Conservation (phyloP, 1,139 yeast genomes). For the Sugiyamaella japonica region DNA sequence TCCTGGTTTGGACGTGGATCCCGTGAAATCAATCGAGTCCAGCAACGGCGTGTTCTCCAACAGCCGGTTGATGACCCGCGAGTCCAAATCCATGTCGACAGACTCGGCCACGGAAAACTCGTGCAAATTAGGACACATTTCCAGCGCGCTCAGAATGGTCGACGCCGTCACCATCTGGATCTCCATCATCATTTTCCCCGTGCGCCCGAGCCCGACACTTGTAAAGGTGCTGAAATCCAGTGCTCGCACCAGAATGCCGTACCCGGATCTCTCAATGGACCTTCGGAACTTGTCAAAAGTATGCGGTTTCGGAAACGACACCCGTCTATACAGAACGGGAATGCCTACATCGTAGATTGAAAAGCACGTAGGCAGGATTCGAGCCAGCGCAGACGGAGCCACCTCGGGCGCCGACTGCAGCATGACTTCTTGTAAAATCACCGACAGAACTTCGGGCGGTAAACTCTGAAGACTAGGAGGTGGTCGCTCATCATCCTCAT, state of each 20-base stretch:
- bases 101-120: conserved; percentile 86
- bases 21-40: conserved; percentile 83
- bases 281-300: conserved; percentile 71
- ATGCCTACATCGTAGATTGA: conserved; percentile 42
- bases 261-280: conserved; percentile 52
- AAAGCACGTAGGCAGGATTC: conserved; percentile 38
- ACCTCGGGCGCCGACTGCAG: conserved; percentile 23
- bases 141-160: conserved; percentile 64
- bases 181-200: conserved; percentile 85
- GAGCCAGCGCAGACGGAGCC: conserved; percentile 29
- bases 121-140: conserved; percentile 60
- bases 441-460: conserved; percentile 39
- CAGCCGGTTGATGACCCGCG: conserved; percentile 56
- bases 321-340: conserved; percentile 59
- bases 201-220: conserved; percentile 85
- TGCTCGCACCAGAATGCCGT: conserved; percentile 70
- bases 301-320: conserved; percentile 76
- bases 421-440: conserved; percentile 37
- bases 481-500: background rate
- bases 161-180: conserved; percentile 84
- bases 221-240: conserved; percentile 89
- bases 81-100: conserved; percentile 80
- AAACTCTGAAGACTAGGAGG: conserved; percentile 28
- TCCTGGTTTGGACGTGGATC: conserved; percentile 73
- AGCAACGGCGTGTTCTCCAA: conserved; percentile 55